These are phyloP conservation scores for Coemansia aciculifera DNA, from an alignment of 192 early-diverging fungal species.

Conservation along the genomic window DNA sequence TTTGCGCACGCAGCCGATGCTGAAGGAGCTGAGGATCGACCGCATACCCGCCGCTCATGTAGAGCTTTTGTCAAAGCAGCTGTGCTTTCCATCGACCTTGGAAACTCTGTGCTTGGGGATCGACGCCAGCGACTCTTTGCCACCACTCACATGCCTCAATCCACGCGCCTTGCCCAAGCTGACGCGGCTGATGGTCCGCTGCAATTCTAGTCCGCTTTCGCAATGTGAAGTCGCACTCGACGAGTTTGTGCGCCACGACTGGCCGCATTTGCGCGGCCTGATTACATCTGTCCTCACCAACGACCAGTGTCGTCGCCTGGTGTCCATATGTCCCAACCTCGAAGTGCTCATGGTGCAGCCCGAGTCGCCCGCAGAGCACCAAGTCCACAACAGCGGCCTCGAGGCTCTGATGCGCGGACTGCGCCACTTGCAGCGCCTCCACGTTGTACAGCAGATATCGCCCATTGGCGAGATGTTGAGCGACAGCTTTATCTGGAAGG, in stretches of 20 bases:
- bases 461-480: slow-evolving; percentile 57
- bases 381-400: slow-evolving; percentile 53
- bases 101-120: slow-evolving; percentile 54
- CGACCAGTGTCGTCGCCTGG: slow-evolving; percentile 40
- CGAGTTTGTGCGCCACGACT: slow-evolving; percentile 46
- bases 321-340: slow-evolving; percentile 35
- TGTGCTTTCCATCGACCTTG: slow-evolving; percentile 49
- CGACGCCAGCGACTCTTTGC: slow-evolving; percentile 47
- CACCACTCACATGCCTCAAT: slow-evolving; percentile 43
- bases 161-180: slow-evolving; percentile 49
- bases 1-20: slow-evolving; percentile 44
- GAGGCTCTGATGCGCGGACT: slow-evolving; percentile 45
- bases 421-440: slow-evolving; percentile 38
- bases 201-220: slow-evolving; percentile 47
- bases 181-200: slow-evolving; percentile 51
- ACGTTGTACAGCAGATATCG: slow-evolving; percentile 54
- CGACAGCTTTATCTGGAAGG: slow-evolving; percentile 52
- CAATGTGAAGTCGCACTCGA: slow-evolving; percentile 44
- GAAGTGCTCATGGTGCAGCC: slow-evolving; percentile 56
- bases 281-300: slow-evolving; percentile 52
- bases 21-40: slow-evolving; percentile 53
- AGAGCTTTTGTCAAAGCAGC: slow-evolving; percentile 47
- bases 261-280: slow-evolving; percentile 51
- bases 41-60: slow-evolving; percentile 41
- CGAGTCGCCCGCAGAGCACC: slow-evolving; percentile 51